Base-by-base conservation (phyloP, 2,329 filamentous ascomycete species). In the Decorospora gaudefroyi region DNA sequence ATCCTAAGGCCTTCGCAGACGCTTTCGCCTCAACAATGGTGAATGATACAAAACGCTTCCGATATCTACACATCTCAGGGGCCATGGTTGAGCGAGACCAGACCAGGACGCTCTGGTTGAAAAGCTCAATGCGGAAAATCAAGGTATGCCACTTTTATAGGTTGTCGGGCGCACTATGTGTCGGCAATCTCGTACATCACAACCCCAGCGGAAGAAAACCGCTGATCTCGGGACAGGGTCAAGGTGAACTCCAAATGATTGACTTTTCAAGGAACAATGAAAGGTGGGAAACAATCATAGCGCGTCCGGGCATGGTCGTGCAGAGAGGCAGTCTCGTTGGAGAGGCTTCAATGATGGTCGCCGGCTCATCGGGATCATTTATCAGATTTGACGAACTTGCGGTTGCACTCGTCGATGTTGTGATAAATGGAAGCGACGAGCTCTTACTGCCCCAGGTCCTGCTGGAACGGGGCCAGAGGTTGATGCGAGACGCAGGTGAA, bases 301-400 rank as follows among this genome's bases (percentile, higher is more conserved):
- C 53, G 19, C 43, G 51, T 12, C 51, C 43, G 18, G 46, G 48
- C n/a, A 46, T 47, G 29, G 38, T 54, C 6, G 39, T 53, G 9
- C 37, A 51, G 31, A 23, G 40, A 15, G 44, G 42, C 6, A 49
- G 28, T n/a, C 32, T 40, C 15, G 19, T 35, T 27, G 51, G 51
- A 15, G 43, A 49, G 21, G 29, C 39, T 12, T 46, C 39, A 2
- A 49, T 42, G 18, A 32, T 50, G 42, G 21, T 61, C 15, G 28
- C 49, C 16, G 47, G 44, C 27, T 36, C 46, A 11, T 55, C 47
- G 9, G 51, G 49, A 11, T 51, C 43, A 30, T 45, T 49, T 15
- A 54, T 59, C 23, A 44, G 33, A 35, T 51, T 55, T 36, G 56
- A 58, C 39, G 47, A 58, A 38, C 46, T 58, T 23, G 46, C 46